Evolutionary conservation across 2,329 filamentous ascomycete species (phyloP), one percentile per base, ranked within the genome.

Genomic region (Pseudogymnoascus sp.): DNA sequence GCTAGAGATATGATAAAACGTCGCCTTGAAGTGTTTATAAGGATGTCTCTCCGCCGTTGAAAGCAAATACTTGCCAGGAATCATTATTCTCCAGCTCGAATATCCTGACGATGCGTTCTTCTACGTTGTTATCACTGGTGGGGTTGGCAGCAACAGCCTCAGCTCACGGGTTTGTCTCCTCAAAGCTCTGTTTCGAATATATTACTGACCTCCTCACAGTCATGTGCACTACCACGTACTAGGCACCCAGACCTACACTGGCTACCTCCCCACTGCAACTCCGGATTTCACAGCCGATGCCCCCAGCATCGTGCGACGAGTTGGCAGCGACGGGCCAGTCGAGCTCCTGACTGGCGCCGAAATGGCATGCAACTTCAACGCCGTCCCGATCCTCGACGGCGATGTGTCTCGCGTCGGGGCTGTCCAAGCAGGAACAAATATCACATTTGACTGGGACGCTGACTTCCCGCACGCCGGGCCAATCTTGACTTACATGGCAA

Each of bases 401-500:
- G 64, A 62, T 18, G 51, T 63, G 8, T 63, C 62, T 14, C 34
- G 64, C 12, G 61, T 63, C n/a, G 64, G 45, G 11, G 31, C 34
- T 2, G 51, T 63, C 23, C 54, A 39, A 4, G 64, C 64, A 2
- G 64, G 64, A 8, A 65, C 37, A 16, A 54, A 62, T 3, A 64
- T 62, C 16, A 63, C 61, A 2, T 64, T 63, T 18, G 37, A 63
- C 29, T 60, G 64, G 62, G 12, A 16, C 4, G 47, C 16, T 7
- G 47, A 7, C 26, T 65, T 39, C 16, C 61, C 64, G 21, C 64
- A 65, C 29, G 23, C 47, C 14, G 57, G 62, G 51, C 64, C 64
- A 5, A 65, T 65, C n/a, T 16, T 59, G 51, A 65, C 64, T 2
- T 65, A 64, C 21, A 61, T 65, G 57, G 64, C 64, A 1, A 64